Evolutionary conservation across 73 alveolate species (phyloP), one percentile per base, ranked within the genome.

Genomic region (Blepharisma japonicum): DNA sequence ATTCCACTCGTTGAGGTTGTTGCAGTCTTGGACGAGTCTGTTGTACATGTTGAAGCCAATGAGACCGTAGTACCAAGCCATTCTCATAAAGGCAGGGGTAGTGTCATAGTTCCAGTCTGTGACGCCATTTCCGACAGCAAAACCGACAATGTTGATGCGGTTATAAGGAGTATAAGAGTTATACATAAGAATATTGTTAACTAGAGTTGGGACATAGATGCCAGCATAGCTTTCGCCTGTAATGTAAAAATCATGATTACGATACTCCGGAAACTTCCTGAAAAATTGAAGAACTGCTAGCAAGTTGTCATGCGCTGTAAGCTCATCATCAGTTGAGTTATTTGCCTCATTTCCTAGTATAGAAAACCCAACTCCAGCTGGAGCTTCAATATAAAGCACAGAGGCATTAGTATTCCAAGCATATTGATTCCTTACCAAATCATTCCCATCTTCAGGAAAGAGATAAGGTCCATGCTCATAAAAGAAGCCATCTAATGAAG

Each of bases 341-440:
- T 79, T 84, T 18, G 76, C 86, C 4, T 47, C 84, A 0, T 56
- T 67, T 11, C 89, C 71, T 21, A 94, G 89, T 11, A 45, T 56
- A 7, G 98, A 92, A 81, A 80, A 97, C 27, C 99, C 99, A 8
- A 96, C 99, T 45, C 99, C 99, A 7, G 96, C 99, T 5, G 99
- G 99, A 70, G 93, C 86, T 77, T 97, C 99, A 18, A 97, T 83
- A 82, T 89, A 92, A 9, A 97, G 90, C 72, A 97, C 79, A 79
- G 93, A 94, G 66, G 96, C 97, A 7, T 91, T 81, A 53, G 49
- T 84, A 88, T 97, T 97, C 99, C 99, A 97, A n/a, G 99, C 89
- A 79, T 90, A 88, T 47, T 86, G 93, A 86, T 96, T 97, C 48
- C 55, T 45, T 55, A 80, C 61, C 80, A 95, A 79, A 21, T 76